Base-by-base conservation (phyloP, 768 basidiomycete species). In the Calvatia gigantea region DNA sequence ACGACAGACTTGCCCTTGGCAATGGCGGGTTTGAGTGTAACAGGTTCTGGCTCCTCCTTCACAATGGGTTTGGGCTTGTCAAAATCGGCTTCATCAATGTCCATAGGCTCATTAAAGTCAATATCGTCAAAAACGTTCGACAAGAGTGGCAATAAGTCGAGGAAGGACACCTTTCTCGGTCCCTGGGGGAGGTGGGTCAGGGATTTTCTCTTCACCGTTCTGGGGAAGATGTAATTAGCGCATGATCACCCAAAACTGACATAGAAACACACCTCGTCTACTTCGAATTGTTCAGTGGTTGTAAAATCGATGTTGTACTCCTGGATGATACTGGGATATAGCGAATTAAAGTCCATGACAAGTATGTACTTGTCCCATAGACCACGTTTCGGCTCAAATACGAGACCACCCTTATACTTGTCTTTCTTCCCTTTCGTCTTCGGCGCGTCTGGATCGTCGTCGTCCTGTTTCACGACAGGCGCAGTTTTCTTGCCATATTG, bases 221-320 rank as follows among this genome's bases (percentile, higher is more conserved):
- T 75, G 45, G 44, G 49, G 35, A 51, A 46, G 32, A 31, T n/a
- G 6, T 41, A 25, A 58, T 59, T 23, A 31, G 28, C 19, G 21
- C 31, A 38, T 37, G 28, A 37, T 6, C n/a, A 19, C 21, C 12
- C 37, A 6, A 28, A 12, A 52, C 15, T 21, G 29, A 25, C 5
- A 37, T 15, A 44, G 44, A 43, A 12, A 65, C 70, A 6, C 51
- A 75, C 76, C 70, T 76, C 89, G 64, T 83, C 83, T 62, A 80
- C 83, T 23, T 84, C 84, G 6, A 80, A 75, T 52, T 82, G 81
- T 42, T 92, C 89, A 17, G 98, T 87, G 0, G 97, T 99, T 8
- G 97, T 98, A 65, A 98, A 98, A 72, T 98, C 97, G 62, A 99
- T 98, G 68, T 99, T 98, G 67, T 91, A 99, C 76, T 99, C 97